phyloP scores from a whole-genome alignment of 176 grass and related monocot genomes.

The Otatea glauca region DNA sequence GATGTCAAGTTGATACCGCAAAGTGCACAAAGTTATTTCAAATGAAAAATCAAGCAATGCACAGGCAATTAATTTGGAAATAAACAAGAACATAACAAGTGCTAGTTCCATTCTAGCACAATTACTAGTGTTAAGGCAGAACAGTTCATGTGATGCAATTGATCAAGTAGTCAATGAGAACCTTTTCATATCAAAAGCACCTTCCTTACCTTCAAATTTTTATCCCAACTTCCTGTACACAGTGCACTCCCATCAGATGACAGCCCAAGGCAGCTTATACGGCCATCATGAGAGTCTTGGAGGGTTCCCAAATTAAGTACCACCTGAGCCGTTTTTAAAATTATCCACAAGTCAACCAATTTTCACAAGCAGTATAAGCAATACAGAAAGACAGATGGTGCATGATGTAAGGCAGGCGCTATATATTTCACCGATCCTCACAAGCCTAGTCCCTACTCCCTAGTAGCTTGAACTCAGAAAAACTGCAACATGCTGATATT shows the following conservation, averaged over 20 bases:
- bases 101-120: slow-evolving; percentile 11
- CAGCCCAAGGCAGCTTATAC: slow-evolving; percentile 92
- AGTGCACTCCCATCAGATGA: slow-evolving; percentile 96
- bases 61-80: not conserved
- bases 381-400: not conserved
- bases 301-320: slow-evolving; percentile 90
- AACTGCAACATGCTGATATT: not conserved
- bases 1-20: not conserved
- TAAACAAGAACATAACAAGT: slow-evolving; percentile 24
- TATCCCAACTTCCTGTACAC: slow-evolving; percentile 99
- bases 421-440: slow-evolving; percentile 6
- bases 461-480: slow-evolving; percentile 10
- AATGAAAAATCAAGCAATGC: not conserved
- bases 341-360: slow-evolving; percentile 4
- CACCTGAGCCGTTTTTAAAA: slow-evolving; percentile 44
- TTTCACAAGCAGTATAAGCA: not conserved
- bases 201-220: slow-evolving; percentile 82
- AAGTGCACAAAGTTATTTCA: not conserved
- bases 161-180: not conserved
- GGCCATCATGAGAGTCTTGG: slow-evolving; percentile 80
- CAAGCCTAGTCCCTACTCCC: not conserved
- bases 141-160: not conserved
- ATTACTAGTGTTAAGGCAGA: not conserved
- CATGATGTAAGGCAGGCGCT: not conserved
- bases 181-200: not conserved